Base-by-base conservation (phyloP, 805 yeast species). In the Metschnikowia kunwiensis region DNA sequence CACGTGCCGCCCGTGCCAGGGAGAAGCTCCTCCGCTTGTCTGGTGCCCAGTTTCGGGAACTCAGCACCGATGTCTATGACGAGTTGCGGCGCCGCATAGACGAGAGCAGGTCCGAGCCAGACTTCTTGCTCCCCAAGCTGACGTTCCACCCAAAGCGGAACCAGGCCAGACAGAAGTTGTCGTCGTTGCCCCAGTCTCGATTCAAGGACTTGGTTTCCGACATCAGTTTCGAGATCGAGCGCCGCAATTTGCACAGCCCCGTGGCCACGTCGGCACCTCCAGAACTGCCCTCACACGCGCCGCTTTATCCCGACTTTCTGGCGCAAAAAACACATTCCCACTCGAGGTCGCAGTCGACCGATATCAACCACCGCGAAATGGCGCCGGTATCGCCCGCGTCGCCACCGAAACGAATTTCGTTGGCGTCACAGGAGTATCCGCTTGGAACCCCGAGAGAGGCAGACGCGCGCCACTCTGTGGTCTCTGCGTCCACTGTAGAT, bases 11-110 rank as follows among this genome's bases (percentile, higher is more conserved):
- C 25, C 80, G 86, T 55, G 96, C 96, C 3, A 72, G 96, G 48
- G 87, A 84, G 46, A 88, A 91, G 60, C 72, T 91, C 32, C 71
- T 83, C 44, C 87, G 86, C 54, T 72, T 94, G 36, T 82, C 95
- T 2, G 68, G 74, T 20, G 77, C 82, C 6, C 98, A 94, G 61
- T 88, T 93, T 55, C 72, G 75, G 43, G 99, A 93, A 58, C 75
- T 93, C 40, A 78, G 94, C 47, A 88, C 96, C 3, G 99, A 93
- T 58, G 97, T 93, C 9, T 84, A 80, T 57, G 98, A 93, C 61
- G 98, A 93, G 60, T 67, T 93, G 42, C 78, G 78, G 51, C 76
- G 99, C 54, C 74, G 99, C 45, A 73, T 75, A 27, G 76, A 69
- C 46, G 82, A 80, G 47, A 69, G 74, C 24, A 65, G 74, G 34